Conservation (phyloP, 2,329 filamentous ascomycete species). For the Fusarium mundagurra region DNA sequence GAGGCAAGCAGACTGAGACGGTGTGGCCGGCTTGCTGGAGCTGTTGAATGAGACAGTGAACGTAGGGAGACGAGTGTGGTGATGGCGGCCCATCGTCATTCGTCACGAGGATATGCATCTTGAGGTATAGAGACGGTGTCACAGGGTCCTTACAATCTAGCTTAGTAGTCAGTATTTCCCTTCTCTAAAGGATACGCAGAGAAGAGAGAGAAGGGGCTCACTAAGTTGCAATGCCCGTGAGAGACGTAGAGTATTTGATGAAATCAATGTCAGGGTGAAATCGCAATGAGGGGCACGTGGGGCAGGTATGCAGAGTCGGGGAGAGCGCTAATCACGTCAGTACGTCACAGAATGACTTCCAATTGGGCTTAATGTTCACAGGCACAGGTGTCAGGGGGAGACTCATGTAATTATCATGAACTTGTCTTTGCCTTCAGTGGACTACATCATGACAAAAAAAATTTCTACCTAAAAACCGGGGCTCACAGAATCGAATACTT, state of each 20-base stretch:
- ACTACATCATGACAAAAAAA: conserved; percentile 32
- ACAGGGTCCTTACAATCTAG: background rate
- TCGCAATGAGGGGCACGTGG: conserved; percentile 40
- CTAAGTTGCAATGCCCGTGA: conserved; percentile 12
- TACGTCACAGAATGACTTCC: conserved; percentile 31
- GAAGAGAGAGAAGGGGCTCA: background rate
- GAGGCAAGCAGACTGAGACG: conserved; percentile 91
- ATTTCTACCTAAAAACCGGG: conserved; percentile 35
- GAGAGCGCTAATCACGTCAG: conserved; percentile 37
- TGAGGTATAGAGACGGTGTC: conserved; percentile 16
- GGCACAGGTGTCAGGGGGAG: conserved; percentile 6
- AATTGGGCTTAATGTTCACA: conserved; percentile 19
- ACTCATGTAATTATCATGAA: conserved; percentile 34
- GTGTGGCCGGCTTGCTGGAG: conserved; percentile 80
- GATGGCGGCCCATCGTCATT: conserved; percentile 88
- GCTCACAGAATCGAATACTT: conserved; percentile 30
- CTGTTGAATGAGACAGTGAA: conserved; percentile 76
- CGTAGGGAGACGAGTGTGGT: conserved; percentile 80
- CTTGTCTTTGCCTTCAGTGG: conserved; percentile 30
- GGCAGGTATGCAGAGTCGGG: conserved; percentile 29
- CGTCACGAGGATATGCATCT: conserved; percentile 72
- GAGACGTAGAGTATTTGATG: conserved; percentile 19
- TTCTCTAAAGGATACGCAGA: background rate
- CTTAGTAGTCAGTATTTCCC: background rate
- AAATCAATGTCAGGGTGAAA: conserved; percentile 16